phyloP scores from a whole-genome alignment of 768 basidiomycete genomes.

The Lactifluus volemus region DNA sequence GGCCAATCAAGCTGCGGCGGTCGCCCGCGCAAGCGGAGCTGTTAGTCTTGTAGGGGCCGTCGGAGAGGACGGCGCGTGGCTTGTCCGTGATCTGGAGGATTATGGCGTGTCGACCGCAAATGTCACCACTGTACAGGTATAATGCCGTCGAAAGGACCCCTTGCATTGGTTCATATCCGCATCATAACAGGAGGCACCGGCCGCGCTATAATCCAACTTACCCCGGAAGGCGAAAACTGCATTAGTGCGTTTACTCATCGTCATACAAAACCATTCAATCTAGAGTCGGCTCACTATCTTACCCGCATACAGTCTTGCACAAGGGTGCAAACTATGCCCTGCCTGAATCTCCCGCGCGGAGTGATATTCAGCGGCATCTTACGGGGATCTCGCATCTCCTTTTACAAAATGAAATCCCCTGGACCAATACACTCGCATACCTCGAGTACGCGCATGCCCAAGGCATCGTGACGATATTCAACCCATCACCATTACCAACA shows the following conservation, averaged over 20 bases:
- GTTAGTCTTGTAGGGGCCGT: conserved; percentile 45
- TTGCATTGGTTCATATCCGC: neutral
- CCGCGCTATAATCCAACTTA: conserved; percentile 52
- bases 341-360: conserved; percentile 26
- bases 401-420: conserved; percentile 51
- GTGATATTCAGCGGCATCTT: conserved; percentile 21
- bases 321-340: conserved; percentile 48
- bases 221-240: conserved; percentile 50
- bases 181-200: conserved; percentile 40
- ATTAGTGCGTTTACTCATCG: conserved; percentile 36
- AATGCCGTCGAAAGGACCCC: neutral
- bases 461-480: conserved; percentile 34
- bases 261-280: neutral
- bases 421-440: conserved; percentile 33
- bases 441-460: conserved; percentile 19
- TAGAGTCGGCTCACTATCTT: neutral
- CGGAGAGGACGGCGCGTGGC: conserved; percentile 45
- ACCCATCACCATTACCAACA: conserved; percentile 50
- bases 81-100: conserved; percentile 32
- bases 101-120: conserved; percentile 35
- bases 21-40: conserved; percentile 41
- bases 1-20: conserved; percentile 54
- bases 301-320: conserved; percentile 37
- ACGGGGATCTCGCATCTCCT: conserved; percentile 41
- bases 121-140: conserved; percentile 35